Conservation (phyloP, 805 yeast species). For the Candida awuae region DNA sequence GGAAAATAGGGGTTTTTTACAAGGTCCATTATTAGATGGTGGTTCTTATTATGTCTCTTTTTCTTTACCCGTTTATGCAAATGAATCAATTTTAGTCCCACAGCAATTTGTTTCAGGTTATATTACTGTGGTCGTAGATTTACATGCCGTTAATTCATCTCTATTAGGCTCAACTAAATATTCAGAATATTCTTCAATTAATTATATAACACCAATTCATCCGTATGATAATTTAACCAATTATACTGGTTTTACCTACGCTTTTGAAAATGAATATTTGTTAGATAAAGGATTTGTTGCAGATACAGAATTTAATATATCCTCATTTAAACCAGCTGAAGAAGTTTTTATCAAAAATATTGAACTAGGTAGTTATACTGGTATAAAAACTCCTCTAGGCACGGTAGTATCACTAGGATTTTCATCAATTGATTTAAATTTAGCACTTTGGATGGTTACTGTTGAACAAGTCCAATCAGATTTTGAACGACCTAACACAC, state of each 20-base stretch:
- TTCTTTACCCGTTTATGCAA: conserved; percentile 68
- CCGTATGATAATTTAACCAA: conserved; percentile 18
- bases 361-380: conserved; percentile 34
- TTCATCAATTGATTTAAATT: conserved; percentile 35
- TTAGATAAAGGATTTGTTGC: conserved; percentile 4
- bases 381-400: conserved; percentile 31
- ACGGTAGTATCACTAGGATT: conserved; percentile 49
- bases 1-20: conserved; percentile 39
- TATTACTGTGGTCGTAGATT: conserved; percentile 49
- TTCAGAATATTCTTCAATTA: conserved; percentile 28
- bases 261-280: conserved; percentile 31
- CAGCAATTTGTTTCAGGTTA: conserved; percentile 61
- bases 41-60: conserved; percentile 55
- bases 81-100: conserved; percentile 58
- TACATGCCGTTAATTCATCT: conserved; percentile 28
- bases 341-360: conserved; percentile 17
- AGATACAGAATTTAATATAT: conserved; percentile 6
- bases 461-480: conserved; percentile 54
- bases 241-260: conserved; percentile 32
- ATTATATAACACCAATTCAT: conserved; percentile 20
- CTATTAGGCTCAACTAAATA: conserved; percentile 30
- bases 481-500: conserved; percentile 55
- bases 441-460: conserved; percentile 62
- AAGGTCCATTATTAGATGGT: conserved; percentile 57
- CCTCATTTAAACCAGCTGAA: conserved; percentile 19